Percentiles rank a stretch among this genome's conserved stretches.
These are phyloP conservation scores for Artemisia tridentata DNA, from an alignment of 129 eudicot genomes.

Conservation along the genomic window DNA sequence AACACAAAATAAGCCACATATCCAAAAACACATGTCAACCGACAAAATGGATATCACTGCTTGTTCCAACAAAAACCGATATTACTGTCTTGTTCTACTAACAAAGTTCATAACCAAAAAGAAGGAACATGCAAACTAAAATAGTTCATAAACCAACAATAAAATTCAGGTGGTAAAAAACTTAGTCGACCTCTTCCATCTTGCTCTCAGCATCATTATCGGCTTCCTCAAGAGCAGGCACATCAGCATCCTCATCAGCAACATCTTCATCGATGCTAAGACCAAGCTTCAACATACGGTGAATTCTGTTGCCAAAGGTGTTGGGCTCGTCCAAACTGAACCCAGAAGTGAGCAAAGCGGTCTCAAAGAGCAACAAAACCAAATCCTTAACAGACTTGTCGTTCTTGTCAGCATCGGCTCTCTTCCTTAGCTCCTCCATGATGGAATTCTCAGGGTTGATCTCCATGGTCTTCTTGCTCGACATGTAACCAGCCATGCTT, in stretches of 20 bases:
- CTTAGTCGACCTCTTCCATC: conserved; percentile 98
- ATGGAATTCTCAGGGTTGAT: conserved; percentile 87
- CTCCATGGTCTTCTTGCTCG: conserved; percentile 94
- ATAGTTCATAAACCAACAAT: not conserved
- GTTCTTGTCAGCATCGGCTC: conserved; percentile 92
- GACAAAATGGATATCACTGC: too few relatives aligned
- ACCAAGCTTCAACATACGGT: conserved; percentile 89
- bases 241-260: conserved; percentile 59
- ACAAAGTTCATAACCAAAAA: not conserved
- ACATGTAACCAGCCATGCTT: conserved; percentile 97
- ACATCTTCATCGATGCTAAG: conserved; percentile 92
- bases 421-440: conserved; percentile 94
- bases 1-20: too few relatives aligned
- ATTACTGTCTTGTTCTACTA: not conserved
- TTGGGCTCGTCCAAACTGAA: conserved; percentile 95
- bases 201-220: conserved; percentile 87
- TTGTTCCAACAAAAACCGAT: not conserved
- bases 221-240: conserved; percentile 84
- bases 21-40: too few relatives aligned
- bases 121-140: not conserved
- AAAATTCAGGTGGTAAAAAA: not conserved
- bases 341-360: conserved; percentile 87
- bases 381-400: conserved; percentile 93
- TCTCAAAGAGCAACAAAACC: conserved; percentile 85
- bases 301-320: conserved; percentile 93